A percentile compares a stretch with the other conserved stretches of the same genome.
Conservation (phyloP, 169 alveolate species). For the Babesia sp. region DNA sequence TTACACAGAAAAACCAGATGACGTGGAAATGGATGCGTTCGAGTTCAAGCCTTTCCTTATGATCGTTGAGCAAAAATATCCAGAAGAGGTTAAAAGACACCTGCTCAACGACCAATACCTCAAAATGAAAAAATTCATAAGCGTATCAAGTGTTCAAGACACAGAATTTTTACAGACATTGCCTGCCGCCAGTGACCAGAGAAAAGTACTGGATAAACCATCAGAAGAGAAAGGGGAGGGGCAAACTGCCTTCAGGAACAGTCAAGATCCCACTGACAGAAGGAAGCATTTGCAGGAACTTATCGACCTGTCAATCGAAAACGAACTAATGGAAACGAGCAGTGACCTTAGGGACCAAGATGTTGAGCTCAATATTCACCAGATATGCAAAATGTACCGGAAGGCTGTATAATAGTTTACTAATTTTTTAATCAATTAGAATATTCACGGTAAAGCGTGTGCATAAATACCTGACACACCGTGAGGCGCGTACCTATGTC, state of each 20-base stretch:
- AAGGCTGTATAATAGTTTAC: background rate
- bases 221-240: background rate
- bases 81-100: slow-evolving; percentile 45
- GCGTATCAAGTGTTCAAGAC: background rate
- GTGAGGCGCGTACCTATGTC: slow-evolving; percentile 9
- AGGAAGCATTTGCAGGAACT: slow-evolving; percentile 37
- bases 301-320: slow-evolving; percentile 41
- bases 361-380: slow-evolving; percentile 46
- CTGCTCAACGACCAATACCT: slow-evolving; percentile 29
- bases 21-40: slow-evolving; percentile 9
- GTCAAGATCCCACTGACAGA: slow-evolving; percentile 22
- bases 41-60: slow-evolving; percentile 67
- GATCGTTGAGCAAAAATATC: slow-evolving; percentile 52
- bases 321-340: slow-evolving; percentile 51
- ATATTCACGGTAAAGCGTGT: background rate
- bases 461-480: background rate
- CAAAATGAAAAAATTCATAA: slow-evolving; percentile 11
- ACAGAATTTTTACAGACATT: background rate
- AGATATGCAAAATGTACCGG: slow-evolving; percentile 51
- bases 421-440: background rate
- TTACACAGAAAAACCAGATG: slow-evolving; percentile 5
- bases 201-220: background rate
- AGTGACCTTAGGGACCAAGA: slow-evolving; percentile 16
- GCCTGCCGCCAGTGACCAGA: background rate
- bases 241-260: background rate